These are phyloP conservation scores for Begonia fuchsioides DNA, from an alignment of 306 rosid species.

Conservation along the genomic window DNA sequence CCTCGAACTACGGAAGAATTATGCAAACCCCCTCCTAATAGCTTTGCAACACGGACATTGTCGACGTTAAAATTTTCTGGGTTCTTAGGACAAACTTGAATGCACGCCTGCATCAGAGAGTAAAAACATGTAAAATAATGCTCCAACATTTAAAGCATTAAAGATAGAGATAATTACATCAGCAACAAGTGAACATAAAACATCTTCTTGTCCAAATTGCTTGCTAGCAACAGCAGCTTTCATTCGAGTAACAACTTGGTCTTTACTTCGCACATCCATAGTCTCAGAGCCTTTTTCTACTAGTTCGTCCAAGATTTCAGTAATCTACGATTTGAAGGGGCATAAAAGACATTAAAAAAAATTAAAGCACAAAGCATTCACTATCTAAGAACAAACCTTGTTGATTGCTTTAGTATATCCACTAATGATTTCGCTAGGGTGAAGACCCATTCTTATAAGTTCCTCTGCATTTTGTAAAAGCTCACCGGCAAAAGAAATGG, in stretches of 20 bases:
- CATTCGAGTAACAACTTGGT: conserved; percentile 68
- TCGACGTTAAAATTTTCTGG: too few species aligned
- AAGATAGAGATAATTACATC: conserved; percentile 38
- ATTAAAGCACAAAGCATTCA: too few species aligned
- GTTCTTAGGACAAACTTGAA: too few species aligned
- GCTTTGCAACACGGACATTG: too few species aligned
- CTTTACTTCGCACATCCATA: conserved; percentile 82
- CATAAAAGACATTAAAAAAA: too few species aligned
- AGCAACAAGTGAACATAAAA: conserved; percentile 67
- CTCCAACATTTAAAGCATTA: conserved; percentile 1
- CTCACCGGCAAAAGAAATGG: conserved; percentile 86
- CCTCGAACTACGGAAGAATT: conserved; percentile 73
- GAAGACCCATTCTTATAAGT: conserved; percentile 90
- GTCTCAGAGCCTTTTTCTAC: conserved; percentile 73
- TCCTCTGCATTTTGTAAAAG: too few species aligned
- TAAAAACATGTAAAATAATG: neutral
- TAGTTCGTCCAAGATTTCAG: conserved; percentile 57
- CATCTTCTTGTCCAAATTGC: conserved; percentile 87
- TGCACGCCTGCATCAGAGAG: conserved; percentile 48
- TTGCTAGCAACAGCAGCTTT: conserved; percentile 96
- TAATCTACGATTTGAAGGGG: conserved; percentile 19
- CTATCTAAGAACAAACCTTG: conserved; percentile 28
- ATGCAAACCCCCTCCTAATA: conserved; percentile 77
- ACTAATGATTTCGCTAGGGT: conserved; percentile 90
- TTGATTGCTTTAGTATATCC: conserved; percentile 76